Evolutionary conservation across 305 asterid species (phyloP), one percentile per base, ranked within the genome.

Genomic region (Solanum chacoense): DNA sequence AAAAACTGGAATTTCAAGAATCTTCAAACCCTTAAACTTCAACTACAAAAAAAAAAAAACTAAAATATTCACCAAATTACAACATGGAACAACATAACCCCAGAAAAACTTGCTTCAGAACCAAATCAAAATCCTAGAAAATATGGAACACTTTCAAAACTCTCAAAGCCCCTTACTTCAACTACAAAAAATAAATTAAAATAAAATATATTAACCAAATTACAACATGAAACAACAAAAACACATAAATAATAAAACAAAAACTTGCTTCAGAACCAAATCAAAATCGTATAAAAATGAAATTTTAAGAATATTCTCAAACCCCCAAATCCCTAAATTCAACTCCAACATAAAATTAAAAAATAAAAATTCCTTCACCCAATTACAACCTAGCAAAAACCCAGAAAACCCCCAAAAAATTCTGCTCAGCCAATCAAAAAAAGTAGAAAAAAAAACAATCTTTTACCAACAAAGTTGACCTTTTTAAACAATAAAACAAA

Each of bases 371-470:
- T 75, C 89, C 36, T 88, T 85, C 37, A 89, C 86, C 92, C 89
- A 87, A 73, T 50, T 88, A 87, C 84, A 78, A 91, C 77, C 91
- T 80, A 34, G 85, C 78, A 90, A 92, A 88, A 92, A 26, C 93
- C 88, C 73, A 87, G 89, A 90, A 88, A 92, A 85, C 89, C 90
- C 92, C 34, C 34, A 76, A 84, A 32, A 55, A 85, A 87, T 83
- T 76, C 45, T 88, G 90, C 91, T 91, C 93, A 89, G 89, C 91
- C 90, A 42, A 90, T 37, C 90, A 34, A 90, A 55, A 93, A 92
- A 89, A 89, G 45, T 67, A 50, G 12, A 22, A 84, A 59, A 84
- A 55, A 55, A 59, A 6, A 13, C 42, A 63, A 12, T 7, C 5
- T 77, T 24, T 85, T 90, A 89, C 90, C 92, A 89, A 86, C 76